Base-by-base conservation (phyloP, 2,329 filamentous ascomycete species). In the Metarhizium humberi region DNA sequence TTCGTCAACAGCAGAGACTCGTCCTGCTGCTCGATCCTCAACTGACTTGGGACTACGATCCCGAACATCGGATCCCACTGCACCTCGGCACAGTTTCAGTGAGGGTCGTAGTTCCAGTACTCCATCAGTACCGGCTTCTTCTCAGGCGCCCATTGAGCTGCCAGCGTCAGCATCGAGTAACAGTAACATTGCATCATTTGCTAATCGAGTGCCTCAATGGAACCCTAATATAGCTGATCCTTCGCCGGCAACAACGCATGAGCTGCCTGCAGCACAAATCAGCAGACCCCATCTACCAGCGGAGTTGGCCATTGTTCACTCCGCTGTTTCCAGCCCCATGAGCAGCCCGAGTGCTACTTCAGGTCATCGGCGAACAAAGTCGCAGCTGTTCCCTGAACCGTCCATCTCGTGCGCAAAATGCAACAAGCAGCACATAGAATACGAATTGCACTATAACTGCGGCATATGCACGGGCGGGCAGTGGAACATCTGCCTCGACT, bases 371-470 rank as follows among this genome's bases (percentile, higher is more conserved):
- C 70, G 72, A 50, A 63, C 68, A 62, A 66, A 75, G 65, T 69
- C 78, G 58, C 73, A 81, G 62, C 71, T 82, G 2, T 89, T 81
- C 59, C 69, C 75, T 1, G 90, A 95, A 64, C 90, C 91, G 1
- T 83, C 82, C 1, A 81, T 95, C 52, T 77, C 76, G 8, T 96
- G 92, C 67, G 80, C 84, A 42, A 76, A 81, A 10, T 97, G 92
- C 67, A 73, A 76, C 20, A 86, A 80, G 59, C 64, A 75, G 6
- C 81, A 91, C 57, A 92, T 96, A 42, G 87, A 96, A 66, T 90
- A 95, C 62, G 84, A 90, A 8, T 73, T 96, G 2, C 90, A 96
- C 69, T 95, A 92, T 71, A 88, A 88, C 66, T 97, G 92, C 69
- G 69, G 73, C 2, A 75, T 77, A 51, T 96, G 92, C 68, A 76